These are phyloP conservation scores for Phytophthora uliginosa DNA, from an alignment of 352 stramenopile genomes.

Conservation along the genomic window DNA sequence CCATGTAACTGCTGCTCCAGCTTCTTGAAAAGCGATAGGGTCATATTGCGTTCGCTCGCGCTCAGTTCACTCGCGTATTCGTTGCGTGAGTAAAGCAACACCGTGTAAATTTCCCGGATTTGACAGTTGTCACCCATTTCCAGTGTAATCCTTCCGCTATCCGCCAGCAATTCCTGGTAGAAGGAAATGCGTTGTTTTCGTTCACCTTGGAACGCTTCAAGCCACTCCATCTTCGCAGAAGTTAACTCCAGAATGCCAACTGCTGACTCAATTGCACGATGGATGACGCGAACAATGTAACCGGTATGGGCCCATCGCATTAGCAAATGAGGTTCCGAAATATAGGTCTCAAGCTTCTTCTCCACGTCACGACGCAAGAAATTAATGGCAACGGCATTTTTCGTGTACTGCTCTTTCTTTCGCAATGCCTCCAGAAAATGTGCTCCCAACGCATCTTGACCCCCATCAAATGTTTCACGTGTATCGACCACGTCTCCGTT, in stretches of 20 bases:
- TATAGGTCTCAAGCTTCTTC: background rate
- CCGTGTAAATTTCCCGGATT: background rate
- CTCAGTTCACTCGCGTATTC: background rate
- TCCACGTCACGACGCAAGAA: slow-evolving; percentile 3
- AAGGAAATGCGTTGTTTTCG: background rate
- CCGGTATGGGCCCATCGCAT: slow-evolving; percentile 1
- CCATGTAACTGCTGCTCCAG: background rate
- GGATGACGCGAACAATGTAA: background rate
- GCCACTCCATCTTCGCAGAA: background rate
- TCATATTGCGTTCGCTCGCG: background rate
- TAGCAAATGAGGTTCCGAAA: background rate
- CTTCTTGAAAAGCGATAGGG: background rate
- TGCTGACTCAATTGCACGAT: background rate
- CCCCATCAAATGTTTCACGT: background rate
- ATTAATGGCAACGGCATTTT: background rate
- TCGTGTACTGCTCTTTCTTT: background rate
- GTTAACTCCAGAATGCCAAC: background rate
- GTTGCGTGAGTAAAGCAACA: background rate
- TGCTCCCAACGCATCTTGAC: background rate
- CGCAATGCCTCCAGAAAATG: background rate
- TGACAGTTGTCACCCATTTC: background rate
- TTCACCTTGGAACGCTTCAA: background rate
- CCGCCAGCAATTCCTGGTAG: background rate
- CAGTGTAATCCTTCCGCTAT: background rate
- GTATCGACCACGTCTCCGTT: background rate